Evolutionary conservation across 1,284 basidiomycete species (phyloP), one percentile per base, ranked within the genome.

Genomic region (Heliocybe sulcata): DNA sequence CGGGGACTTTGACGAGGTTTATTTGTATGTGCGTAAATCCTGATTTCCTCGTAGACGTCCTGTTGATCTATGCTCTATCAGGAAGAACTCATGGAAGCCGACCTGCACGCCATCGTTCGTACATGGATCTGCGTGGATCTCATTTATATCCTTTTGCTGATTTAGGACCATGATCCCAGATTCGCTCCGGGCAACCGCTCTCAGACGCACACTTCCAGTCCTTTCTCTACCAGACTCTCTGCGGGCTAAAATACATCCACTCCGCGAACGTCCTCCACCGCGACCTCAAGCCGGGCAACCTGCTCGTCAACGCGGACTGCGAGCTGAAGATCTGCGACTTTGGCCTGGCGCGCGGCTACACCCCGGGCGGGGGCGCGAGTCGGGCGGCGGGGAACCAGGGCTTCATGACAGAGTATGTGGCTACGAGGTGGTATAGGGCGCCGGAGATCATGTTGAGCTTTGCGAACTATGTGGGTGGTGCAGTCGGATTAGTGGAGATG

Each of bases 21-120:
- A 95, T 70, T 87, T 96, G 63, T 96, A 95, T 68, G 88, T 90
- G 60, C 61, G 85, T 74, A 56, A 54, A 16, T 49, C 16, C 45
- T 55, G n/a, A 45, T 51, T 23, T 35, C 52, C 31, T 57, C 33
- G 26, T 31, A 22, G 45, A 20, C 19, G 1, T 38, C 33, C 53
- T 19, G 23, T 19, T 42, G 45, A 60, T 29, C 53, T 50, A 11
- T 16, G 3, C 22, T 14, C 33, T 19, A 58, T 31, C 60, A 92
- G 87, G 93, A 97, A 76, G 94, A 98, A 70, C 83, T 98, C 60
- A 99, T 99, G 97, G 97, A 99, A 71, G 97, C 97, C 53, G 97
- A 99, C 80, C 80, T 99, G 19, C 97, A 99, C 67, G 97, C 96
- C 20, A 99, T 99, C 69, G 94, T 94, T 64, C 70, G 83, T 65